Conservation (phyloP, 1,139 yeast species). For the Zhuliangozyma parablackwelliae region DNA sequence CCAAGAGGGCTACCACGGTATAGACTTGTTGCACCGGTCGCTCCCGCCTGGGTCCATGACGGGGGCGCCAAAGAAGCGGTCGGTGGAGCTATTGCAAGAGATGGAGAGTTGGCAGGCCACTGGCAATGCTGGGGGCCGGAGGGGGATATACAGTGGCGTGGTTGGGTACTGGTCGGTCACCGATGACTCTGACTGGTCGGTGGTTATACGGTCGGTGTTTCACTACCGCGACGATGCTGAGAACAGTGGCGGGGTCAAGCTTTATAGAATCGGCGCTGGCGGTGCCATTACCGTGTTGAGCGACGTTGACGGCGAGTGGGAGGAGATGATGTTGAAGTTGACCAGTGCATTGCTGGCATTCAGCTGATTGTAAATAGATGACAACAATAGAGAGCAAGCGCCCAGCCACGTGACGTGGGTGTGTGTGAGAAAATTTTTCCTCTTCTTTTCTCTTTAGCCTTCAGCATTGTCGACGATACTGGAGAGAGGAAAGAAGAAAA, state of each 20-base stretch:
- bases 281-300: conserved; percentile 95
- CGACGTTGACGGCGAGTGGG: conserved; percentile 79
- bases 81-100: conserved; percentile 73
- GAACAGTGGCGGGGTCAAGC: conserved; percentile 19
- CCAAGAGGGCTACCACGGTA: conserved; percentile 50
- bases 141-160: conserved; percentile 93
- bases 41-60: conserved; percentile 99
- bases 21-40: conserved; percentile 73
- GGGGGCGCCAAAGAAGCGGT: conserved; percentile 94
- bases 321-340: conserved; percentile 81
- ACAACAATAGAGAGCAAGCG: background rate
- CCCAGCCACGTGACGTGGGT: background rate
- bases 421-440: background rate
- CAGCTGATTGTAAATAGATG: conserved; percentile 7
- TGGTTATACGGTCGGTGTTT: conserved; percentile 80
- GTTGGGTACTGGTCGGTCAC: conserved; percentile 93
- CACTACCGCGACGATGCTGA: conserved; percentile 52
- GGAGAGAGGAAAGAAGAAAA: no score
- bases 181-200: conserved; percentile 94
- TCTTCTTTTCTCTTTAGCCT: conserved; percentile 3
- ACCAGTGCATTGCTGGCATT: conserved; percentile 75
- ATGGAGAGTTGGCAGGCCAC: conserved; percentile 37
- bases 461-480: background rate
- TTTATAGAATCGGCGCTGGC: conserved; percentile 95
- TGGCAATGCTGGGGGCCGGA: conserved; percentile 46